phyloP scores from a whole-genome alignment of 2,329 filamentous ascomycete genomes.

The Xylaria polymorpha region DNA sequence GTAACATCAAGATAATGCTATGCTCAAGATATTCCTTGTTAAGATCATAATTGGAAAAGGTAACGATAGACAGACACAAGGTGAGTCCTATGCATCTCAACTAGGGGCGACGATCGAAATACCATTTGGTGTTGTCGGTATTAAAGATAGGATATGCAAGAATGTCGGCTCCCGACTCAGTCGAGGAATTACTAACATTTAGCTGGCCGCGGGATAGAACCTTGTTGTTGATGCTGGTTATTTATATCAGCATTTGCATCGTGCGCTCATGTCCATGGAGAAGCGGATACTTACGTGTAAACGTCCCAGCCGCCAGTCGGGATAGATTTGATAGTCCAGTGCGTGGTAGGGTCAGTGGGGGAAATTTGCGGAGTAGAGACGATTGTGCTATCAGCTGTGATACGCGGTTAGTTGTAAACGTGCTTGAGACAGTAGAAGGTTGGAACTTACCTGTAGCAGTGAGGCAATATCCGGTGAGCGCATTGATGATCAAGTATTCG shows the following conservation, averaged over 20 bases:
- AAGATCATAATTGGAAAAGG: neutral
- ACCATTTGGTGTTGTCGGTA: neutral
- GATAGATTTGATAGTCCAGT: conserved; percentile 1
- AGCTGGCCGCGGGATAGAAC: neutral
- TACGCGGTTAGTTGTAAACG: neutral
- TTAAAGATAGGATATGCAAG: neutral
- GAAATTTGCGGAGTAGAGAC: neutral
- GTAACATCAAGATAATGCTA: neutral
- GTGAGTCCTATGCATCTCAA: neutral
- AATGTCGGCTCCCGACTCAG: neutral
- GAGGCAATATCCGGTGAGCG: neutral
- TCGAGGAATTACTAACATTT: neutral
- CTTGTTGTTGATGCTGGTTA: neutral
- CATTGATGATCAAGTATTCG: neutral
- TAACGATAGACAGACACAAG: neutral
- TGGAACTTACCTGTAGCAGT: neutral
- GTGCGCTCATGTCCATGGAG: neutral
- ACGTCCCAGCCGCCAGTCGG: neutral
- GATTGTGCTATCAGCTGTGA: neutral
- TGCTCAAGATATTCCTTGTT: neutral
- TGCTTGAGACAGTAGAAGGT: neutral
- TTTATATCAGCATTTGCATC: neutral
- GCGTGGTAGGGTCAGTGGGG: neutral
- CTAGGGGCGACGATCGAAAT: conserved; percentile 1
- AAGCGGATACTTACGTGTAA: neutral